phyloP scores from a whole-genome alignment of 805 yeast genomes.

The Blastobotrys parvus region DNA sequence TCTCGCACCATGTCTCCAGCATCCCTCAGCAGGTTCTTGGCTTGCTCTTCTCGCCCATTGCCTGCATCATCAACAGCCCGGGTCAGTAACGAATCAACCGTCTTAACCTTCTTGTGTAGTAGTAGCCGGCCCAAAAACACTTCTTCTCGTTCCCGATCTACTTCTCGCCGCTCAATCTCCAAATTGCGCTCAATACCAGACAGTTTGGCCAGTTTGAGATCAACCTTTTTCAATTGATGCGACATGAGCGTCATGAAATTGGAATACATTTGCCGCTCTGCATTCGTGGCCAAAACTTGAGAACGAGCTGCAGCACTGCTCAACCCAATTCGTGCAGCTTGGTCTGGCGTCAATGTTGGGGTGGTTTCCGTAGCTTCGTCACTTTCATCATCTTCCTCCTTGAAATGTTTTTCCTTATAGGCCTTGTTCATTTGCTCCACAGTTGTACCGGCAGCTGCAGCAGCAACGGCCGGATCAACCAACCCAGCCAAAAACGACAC shows the following conservation, averaged over 20 bases:
- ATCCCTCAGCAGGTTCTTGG: conserved; percentile 20
- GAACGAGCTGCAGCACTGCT: conserved; percentile 74
- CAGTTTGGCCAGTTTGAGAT: conserved; percentile 60
- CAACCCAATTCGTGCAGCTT: conserved; percentile 60
- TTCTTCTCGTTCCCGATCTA: conserved; percentile 35
- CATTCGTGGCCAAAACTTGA: conserved; percentile 69
- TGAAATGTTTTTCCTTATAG: conserved; percentile 5
- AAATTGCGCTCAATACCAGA: conserved; percentile 52
- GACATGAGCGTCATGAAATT: conserved; percentile 57
- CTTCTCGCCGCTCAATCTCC: conserved; percentile 36
- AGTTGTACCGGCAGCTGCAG: conserved; percentile 54
- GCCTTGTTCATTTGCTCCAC: conserved; percentile 45
- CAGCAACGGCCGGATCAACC: conserved; percentile 79
- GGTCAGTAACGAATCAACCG: conserved; percentile 45
- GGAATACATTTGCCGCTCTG: conserved; percentile 59
- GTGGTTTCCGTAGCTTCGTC: conserved; percentile 8
- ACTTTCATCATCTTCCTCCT: conserved; percentile 7
- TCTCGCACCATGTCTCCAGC: conserved; percentile 7
- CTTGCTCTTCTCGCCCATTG: conserved; percentile 7
- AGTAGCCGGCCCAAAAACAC: conserved; percentile 62
- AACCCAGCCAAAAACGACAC: conserved; percentile 77
- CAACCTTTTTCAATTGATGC: conserved; percentile 65
- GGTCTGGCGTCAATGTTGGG: conserved; percentile 4
- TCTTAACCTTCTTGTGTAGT: conserved; percentile 48
- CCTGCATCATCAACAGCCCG: conserved; percentile 35